Evolutionary conservation across 2,329 filamentous ascomycete genomes (phyloP).

Genomic region (Beauveria australis): DNA sequence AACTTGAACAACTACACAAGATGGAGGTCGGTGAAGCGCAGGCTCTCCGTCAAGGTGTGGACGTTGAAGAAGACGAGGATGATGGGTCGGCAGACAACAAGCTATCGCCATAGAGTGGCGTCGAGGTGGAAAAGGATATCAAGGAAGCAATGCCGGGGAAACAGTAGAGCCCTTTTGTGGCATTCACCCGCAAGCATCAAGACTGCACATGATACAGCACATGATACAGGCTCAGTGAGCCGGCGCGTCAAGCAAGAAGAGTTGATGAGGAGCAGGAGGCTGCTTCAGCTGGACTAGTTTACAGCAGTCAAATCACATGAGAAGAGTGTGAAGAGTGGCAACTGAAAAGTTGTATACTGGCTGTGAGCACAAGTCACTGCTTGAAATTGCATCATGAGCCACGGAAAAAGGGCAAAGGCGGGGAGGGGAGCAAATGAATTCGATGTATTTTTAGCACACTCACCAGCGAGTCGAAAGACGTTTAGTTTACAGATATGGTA

Average conservation of each 20-base stretch:
- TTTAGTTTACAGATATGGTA: neutral
- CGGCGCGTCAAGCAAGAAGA: neutral
- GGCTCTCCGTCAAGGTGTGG: constrained; percentile 35
- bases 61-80: constrained; percentile 30
- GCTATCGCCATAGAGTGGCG: neutral
- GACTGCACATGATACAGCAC: neutral
- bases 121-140: neutral
- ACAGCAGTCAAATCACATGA: neutral
- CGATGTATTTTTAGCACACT: neutral
- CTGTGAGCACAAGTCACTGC: neutral
- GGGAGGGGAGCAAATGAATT: neutral
- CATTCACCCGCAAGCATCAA: neutral
- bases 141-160: neutral
- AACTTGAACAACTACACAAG: constrained; percentile 44
- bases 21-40: constrained; percentile 54
- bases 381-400: neutral
- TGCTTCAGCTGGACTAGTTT: too few relatives aligned
- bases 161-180: neutral
- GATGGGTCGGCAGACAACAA: constrained; percentile 14
- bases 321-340: neutral
- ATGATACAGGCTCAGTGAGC: neutral
- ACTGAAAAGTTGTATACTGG: neutral
- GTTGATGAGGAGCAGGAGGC: neutral
- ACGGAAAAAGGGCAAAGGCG: neutral
- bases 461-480: neutral